These are phyloP conservation scores for Cryptosporidium sp. DNA, from an alignment of 169 alveolate genomes.

Conservation along the genomic window DNA sequence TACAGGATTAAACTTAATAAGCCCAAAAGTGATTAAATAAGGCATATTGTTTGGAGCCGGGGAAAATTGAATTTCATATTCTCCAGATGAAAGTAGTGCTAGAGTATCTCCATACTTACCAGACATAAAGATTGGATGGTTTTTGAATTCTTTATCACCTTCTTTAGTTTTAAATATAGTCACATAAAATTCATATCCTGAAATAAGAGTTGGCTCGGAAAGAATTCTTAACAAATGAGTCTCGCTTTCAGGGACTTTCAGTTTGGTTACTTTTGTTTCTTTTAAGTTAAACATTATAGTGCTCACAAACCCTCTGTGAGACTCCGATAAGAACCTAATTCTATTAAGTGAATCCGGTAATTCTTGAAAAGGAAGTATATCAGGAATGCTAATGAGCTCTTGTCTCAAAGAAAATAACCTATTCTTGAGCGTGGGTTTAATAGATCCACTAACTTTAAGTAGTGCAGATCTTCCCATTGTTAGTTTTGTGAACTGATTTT, in stretches of 20 bases:
- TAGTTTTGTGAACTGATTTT: neutral
- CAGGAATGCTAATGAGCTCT: slow-evolving; percentile 54
- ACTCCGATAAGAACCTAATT: slow-evolving; percentile 49
- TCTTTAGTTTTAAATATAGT: slow-evolving; percentile 22
- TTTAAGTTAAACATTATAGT: slow-evolving; percentile 56
- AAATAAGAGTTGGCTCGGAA: slow-evolving; percentile 60
- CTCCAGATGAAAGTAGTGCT: slow-evolving; percentile 10
- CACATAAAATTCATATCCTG: slow-evolving; percentile 57
- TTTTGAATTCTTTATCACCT: slow-evolving; percentile 3
- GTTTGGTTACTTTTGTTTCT: slow-evolving; percentile 30
- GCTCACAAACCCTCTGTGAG: slow-evolving; percentile 13
- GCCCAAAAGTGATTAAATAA: slow-evolving; percentile 53
- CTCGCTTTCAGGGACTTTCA: slow-evolving; percentile 15
- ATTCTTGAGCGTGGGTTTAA: slow-evolving; percentile 6
- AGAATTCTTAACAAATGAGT: slow-evolving; percentile 21
- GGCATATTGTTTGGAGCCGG: slow-evolving; percentile 63
- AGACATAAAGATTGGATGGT: slow-evolving; percentile 39
- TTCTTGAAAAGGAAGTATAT: slow-evolving; percentile 59
- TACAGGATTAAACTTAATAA: slow-evolving; percentile 35
- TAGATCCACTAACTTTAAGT: slow-evolving; percentile 12
- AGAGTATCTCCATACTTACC: slow-evolving; percentile 71
- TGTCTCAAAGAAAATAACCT: slow-evolving; percentile 53
- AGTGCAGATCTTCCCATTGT: slow-evolving; percentile 39
- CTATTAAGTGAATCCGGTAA: slow-evolving; percentile 68
- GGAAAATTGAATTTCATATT: slow-evolving; percentile 25